Base-by-base conservation (phyloP, 495 filamentous ascomycete species). In the Xylaria palmicola region DNA sequence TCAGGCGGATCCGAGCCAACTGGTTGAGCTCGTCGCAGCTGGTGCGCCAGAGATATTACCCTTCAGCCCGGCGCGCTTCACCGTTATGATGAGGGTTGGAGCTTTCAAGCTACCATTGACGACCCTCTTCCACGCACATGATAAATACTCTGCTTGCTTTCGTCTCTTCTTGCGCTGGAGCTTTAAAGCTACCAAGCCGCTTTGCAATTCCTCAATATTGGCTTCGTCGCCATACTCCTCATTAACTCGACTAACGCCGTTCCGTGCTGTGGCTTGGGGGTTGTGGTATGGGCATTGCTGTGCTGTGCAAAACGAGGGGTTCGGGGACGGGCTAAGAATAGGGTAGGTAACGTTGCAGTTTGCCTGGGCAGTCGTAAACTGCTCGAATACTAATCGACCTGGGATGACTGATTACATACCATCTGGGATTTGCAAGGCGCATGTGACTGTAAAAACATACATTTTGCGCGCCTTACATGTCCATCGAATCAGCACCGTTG, bases 401-500 rank as follows among this genome's bases (percentile, higher is more conserved):
- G 34, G 53, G 29, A 43, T 50, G 40, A 45, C 53, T 37, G 50
- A 47, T 43, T 24, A 20, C 43, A 48, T 51, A 47, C 59, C 22
- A 32, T 37, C 12, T 43, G 32, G 13, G 24, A 53, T 29, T 27
- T 37, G 54, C 37, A 56, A 43, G 37, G 59, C 62, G 56, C 37
- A 29, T 45, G 50, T 64, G 52, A 63, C 58, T 66, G 65, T 56
- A 44, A 15, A 29, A 20, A 40, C 22, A 48, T 20, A 40, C n/a
- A 24, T 39, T n/a, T n/a, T n/a, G n/a, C n/a, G n/a, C n/a, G 34
- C 45, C 62, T 87, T 90, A 98, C 94, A 99, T 99, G 69, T 99
- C 95, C 95, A 99, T 99, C 30, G 90, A 90, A 74, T 97, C 94
- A 53, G 83, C 82, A 54, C 90, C 93, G 76, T 95, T 96, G 61